A percentile compares a stretch with the other conserved stretches of the same genome.
Evolutionary conservation across 1,284 basidiomycete species (phyloP).

Genomic region (Porogramme epimiltina): DNA sequence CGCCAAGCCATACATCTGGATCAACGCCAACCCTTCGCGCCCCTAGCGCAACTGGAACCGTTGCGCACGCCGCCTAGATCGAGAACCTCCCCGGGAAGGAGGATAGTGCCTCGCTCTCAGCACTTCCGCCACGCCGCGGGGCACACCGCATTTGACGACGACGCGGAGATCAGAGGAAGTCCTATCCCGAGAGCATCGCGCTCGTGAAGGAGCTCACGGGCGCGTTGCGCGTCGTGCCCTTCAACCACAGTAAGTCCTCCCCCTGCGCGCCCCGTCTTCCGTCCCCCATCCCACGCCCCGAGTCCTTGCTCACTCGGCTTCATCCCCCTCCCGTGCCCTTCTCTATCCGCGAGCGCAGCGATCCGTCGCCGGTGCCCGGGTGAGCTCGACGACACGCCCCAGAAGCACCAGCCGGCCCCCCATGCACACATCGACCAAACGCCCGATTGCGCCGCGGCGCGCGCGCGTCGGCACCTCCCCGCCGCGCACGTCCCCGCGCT

Average conservation of each 20-base stretch:
- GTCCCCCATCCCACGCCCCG: too few species aligned
- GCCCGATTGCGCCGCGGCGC: slow-evolving; percentile 42
- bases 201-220: slow-evolving; percentile 64
- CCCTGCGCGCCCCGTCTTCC: too few species aligned
- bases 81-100: slow-evolving; percentile 64
- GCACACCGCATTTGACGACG: slow-evolving; percentile 46
- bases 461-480: slow-evolving; percentile 56
- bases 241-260: slow-evolving; percentile 70
- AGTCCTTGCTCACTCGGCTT: background rate
- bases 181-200: slow-evolving; percentile 61
- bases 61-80: slow-evolving; percentile 40
- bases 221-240: slow-evolving; percentile 57
- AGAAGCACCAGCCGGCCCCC: slow-evolving; percentile 51
- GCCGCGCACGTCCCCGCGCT: slow-evolving; percentile 46
- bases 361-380: slow-evolving; percentile 47
- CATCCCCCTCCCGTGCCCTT: background rate
- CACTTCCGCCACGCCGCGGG: slow-evolving; percentile 42
- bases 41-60: slow-evolving; percentile 28
- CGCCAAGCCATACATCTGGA: slow-evolving; percentile 30
- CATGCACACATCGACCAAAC: slow-evolving; percentile 59
- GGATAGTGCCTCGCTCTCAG: slow-evolving; percentile 45
- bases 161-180: slow-evolving; percentile 51
- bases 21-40: slow-evolving; percentile 28
- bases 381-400: slow-evolving; percentile 38
- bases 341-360: slow-evolving; percentile 28